Conservation (phyloP, 2,329 filamentous ascomycete species). For the Fusarium sacchari region DNA sequence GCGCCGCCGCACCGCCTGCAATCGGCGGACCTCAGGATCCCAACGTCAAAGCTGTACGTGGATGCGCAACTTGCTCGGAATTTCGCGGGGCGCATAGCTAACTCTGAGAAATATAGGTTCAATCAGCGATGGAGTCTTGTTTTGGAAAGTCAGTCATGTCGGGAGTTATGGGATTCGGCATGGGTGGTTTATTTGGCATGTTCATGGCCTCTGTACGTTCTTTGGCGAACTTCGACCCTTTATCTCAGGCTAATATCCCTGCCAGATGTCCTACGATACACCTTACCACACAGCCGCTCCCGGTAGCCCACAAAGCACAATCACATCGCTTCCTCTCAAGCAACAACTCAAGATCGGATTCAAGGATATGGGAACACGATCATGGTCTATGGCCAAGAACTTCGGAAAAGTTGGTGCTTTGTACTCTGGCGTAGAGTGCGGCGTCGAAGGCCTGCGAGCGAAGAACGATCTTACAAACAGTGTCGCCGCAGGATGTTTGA, state of each 20-base stretch:
- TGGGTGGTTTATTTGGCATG: constrained; percentile 92
- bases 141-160: constrained; percentile 88
- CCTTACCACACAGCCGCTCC: constrained; percentile 70
- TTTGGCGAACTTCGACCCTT: not conserved
- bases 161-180: constrained; percentile 91
- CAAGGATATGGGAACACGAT: constrained; percentile 92
- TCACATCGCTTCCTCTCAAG: constrained; percentile 77
- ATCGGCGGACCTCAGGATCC: constrained; percentile 58
- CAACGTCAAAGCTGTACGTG: constrained; percentile 60
- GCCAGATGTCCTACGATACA: constrained; percentile 97
- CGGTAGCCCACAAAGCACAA: constrained; percentile 51
- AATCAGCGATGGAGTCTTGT: constrained; percentile 90
- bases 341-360: constrained; percentile 88
- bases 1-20: constrained; percentile 37
- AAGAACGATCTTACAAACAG: constrained; percentile 95
- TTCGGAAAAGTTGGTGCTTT: constrained; percentile 94
- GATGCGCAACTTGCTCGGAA: not conserved
- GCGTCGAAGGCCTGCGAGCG: constrained; percentile 89
- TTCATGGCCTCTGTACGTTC: constrained; percentile 93
- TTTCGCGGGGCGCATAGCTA: constrained; percentile 2
- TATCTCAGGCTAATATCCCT: constrained; percentile 29
- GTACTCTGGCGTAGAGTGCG: constrained; percentile 94
- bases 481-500: constrained; percentile 87
- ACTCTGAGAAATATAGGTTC: constrained; percentile 67
- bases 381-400: constrained; percentile 87